Base-by-base conservation (phyloP, 2,329 filamentous ascomycete genomes). In the Neopestalotiopsis sp. region DNA sequence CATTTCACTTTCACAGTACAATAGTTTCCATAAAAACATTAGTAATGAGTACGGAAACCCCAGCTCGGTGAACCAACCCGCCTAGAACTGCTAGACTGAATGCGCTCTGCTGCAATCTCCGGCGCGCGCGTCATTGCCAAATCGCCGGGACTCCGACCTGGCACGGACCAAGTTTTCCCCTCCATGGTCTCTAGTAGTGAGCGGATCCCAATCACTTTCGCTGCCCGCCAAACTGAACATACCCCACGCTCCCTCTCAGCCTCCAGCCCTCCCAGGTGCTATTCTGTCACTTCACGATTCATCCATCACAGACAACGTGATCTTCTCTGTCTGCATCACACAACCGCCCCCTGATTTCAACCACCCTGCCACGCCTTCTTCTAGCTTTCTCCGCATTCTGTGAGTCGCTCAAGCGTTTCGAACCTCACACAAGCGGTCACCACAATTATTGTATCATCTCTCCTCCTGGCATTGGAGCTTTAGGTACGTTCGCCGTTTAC, bases 41-140 rank as follows among this genome's bases (percentile, higher is more conserved):
- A 52, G 45, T 52, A 52, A 52, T 17, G 20, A 52, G n/a, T n/a
- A 9, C 14, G n/a, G 45, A 17, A 52, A 7, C 45, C 45, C 45
- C 45, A 17, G 7, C 45, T 52, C 45, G 45, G 45, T 52, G 17
- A 52, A 52, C 20, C 45, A 52, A 17, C 45, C 14, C 17, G 24
- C 24, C 24, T 28, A 28, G 24, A 28, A 28, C 24, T 28, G 24
- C 45, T 38, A 38, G 34, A 38, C 34, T 38, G 34, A 38, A 38
- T 38, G 34, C 34, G 34, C 24, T 34, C 57, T 34, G 57, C 17
- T 62, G 30, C 34, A 62, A 62, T 62, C 59, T 62, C 59, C 59
- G 59, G 59, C 45, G 45, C 45, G 59, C 59, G 59, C 59, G 59
- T 62, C 59, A 62, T 62, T 62, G 59, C 59, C 59, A 40, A 62